These are phyloP conservation scores for Trematosphaeria pertusa DNA, from an alignment of 2,329 filamentous ascomycete species.

Conservation along the genomic window DNA sequence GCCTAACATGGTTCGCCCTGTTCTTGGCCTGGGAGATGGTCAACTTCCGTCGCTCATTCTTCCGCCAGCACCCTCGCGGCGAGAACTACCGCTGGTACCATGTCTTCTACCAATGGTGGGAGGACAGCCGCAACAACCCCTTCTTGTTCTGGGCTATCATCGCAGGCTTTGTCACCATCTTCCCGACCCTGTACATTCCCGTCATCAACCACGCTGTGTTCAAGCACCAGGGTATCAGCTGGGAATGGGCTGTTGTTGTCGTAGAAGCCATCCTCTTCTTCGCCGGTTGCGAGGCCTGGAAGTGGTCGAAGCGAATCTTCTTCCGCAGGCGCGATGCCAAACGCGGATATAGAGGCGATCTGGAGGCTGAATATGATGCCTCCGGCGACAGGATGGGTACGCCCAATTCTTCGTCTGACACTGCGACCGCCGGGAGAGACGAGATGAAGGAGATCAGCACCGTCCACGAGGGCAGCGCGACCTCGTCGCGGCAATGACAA, in stretches of 20 bases:
- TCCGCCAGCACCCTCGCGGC: constrained; percentile 69
- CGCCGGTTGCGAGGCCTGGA: constrained; percentile 67
- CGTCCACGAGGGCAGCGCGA: too few relatives aligned
- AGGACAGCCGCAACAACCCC: constrained; percentile 70
- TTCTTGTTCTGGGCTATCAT: constrained; percentile 58
- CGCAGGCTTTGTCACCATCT: constrained; percentile 47
- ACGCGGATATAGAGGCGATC: background rate
- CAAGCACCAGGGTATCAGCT: constrained; percentile 66
- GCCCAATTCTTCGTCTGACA: too few relatives aligned
- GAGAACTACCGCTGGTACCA: constrained; percentile 61
- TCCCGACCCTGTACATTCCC: constrained; percentile 65
- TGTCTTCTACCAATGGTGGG: constrained; percentile 60
- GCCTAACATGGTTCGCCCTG: constrained; percentile 73
- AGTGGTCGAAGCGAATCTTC: constrained; percentile 64
- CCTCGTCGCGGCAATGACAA: too few relatives aligned
- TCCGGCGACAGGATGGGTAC: too few relatives aligned
- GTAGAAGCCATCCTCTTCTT: constrained; percentile 66
- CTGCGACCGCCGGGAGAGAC: too few relatives aligned
- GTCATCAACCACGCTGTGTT: constrained; percentile 68
- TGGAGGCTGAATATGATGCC: too few relatives aligned
- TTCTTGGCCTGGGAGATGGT: constrained; percentile 79
- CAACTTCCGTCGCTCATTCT: constrained; percentile 71
- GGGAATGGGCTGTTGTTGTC: constrained; percentile 72
- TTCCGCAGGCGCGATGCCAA: constrained; percentile 11
- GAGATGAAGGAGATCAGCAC: too few relatives aligned